Evolutionary conservation across 1,284 basidiomycete genomes (phyloP).

Genomic region (Sanguinoderma infundibulare): DNA sequence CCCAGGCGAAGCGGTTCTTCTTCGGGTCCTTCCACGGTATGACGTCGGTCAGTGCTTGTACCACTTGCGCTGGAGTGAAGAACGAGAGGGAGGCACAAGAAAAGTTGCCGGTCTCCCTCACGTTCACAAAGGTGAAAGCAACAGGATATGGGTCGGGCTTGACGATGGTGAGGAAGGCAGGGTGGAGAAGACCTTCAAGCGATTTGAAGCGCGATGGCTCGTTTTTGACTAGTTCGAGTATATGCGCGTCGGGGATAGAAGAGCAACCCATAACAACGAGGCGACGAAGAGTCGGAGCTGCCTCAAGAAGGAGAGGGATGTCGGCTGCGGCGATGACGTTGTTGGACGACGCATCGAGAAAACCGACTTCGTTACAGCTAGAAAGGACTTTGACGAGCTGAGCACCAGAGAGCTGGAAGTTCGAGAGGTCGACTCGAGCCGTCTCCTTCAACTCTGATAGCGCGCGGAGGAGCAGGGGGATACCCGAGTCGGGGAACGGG

Average conservation of each 20-base stretch:
- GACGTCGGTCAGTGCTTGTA: slow-evolving; percentile 3
- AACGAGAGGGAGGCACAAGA: not conserved
- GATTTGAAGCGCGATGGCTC: slow-evolving; percentile 30
- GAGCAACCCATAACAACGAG: slow-evolving; percentile 34
- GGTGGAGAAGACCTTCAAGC: slow-evolving; percentile 37
- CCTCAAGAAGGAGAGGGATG: slow-evolving; percentile 25
- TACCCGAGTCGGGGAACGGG: slow-evolving; percentile 32
- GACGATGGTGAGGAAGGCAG: slow-evolving; percentile 17
- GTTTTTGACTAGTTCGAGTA: slow-evolving; percentile 26
- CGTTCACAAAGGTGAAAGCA: slow-evolving; percentile 12
- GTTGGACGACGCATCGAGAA: slow-evolving; percentile 34
- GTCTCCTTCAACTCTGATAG: slow-evolving; percentile 12
- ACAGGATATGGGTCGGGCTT: not conserved
- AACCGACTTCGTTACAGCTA: slow-evolving; percentile 13
- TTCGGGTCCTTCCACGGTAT: slow-evolving; percentile 2
- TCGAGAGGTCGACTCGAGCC: slow-evolving; percentile 30
- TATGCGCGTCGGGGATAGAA: slow-evolving; percentile 26
- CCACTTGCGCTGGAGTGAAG: slow-evolving; percentile 9
- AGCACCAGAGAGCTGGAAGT: slow-evolving; percentile 24
- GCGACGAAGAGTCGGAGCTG: slow-evolving; percentile 26
- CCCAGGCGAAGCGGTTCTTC: not conserved
- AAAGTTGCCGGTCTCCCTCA: not conserved
- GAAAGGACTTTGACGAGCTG: slow-evolving; percentile 28
- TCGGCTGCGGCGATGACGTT: slow-evolving; percentile 21
- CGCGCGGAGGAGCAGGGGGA: slow-evolving; percentile 27